These are phyloP conservation scores for Amylocystis lapponica DNA, from an alignment of 768 basidiomycete genomes.

Conservation along the genomic window DNA sequence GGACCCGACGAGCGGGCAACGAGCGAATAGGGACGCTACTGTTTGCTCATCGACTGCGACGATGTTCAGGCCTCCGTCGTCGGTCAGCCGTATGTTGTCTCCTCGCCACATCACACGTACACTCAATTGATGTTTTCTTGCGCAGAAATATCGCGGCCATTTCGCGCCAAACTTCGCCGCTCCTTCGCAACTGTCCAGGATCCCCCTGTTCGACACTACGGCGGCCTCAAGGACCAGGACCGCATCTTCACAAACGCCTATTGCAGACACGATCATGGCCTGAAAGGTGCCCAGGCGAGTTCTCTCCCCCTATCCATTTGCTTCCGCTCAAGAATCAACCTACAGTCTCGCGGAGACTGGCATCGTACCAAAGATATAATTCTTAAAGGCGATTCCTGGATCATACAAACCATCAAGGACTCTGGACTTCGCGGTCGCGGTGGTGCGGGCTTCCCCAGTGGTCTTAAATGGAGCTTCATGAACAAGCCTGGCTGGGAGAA, in stretches of 20 bases:
- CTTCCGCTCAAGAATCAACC: not conserved
- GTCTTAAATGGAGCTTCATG: constrained; percentile 98
- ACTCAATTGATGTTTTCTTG: not conserved
- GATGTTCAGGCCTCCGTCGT: constrained; percentile 25
- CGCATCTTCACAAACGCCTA: constrained; percentile 92
- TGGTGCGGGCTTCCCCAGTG: constrained; percentile 95
- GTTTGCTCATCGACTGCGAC: constrained; percentile 21
- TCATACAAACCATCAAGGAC: constrained; percentile 93
- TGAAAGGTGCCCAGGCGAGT: constrained; percentile 87
- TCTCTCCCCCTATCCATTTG: too few species aligned
- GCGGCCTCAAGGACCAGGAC: constrained; percentile 92
- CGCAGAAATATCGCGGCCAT: constrained; percentile 21
- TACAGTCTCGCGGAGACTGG: constrained; percentile 92
- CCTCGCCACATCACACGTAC: not conserved
- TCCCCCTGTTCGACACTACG: constrained; percentile 86
- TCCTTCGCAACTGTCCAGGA: constrained; percentile 73
- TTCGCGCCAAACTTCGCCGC: constrained; percentile 24
- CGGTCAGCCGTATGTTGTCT: constrained; percentile 18
- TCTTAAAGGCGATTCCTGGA: constrained; percentile 93
- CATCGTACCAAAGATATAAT: constrained; percentile 96
- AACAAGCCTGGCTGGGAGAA: constrained; percentile 99
- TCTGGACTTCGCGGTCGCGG: constrained; percentile 94
- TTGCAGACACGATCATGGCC: constrained; percentile 81
- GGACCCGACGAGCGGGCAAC: too few species aligned
- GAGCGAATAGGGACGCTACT: too few species aligned